Evolutionary conservation across 345 rosid genomes (phyloP), one percentile per base, ranked within the genome.

Genomic region (Rhizophora apiculata): DNA sequence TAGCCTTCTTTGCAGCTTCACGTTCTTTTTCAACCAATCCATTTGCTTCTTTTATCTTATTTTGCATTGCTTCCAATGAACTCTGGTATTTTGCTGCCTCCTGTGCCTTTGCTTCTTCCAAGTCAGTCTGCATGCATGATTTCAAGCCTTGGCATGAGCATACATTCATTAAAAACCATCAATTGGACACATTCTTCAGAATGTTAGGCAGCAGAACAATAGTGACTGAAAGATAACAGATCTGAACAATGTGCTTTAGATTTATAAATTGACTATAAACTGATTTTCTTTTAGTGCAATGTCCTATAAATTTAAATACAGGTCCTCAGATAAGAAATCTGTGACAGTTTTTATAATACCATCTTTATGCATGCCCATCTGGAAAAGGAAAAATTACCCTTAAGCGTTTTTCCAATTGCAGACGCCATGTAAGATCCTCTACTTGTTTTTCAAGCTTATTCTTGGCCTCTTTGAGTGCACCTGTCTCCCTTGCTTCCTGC

Each of bases 341-440:
- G 13, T 21, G 22, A 32, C 56, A 31, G 43, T 10, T 27, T 15
- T 53, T 60, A 31, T 36, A 34, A 22, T 32, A 52, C 60, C 37
- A 3, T 8, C 43, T 57, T 61, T 30, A 31, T 19, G 31, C 63
- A 72, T 26, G 57, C n/a, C 59, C 55, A n/a, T 26, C 61, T 15
- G 18, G 36, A 69, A 21, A 55, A 64, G 31, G 32, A 63, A 43
- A 69, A 29, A 18, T 70, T 72, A 83, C 86, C 80, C 86, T 72
- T 46, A 83, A 59, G 51, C 86, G 86, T 62, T 83, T 83, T 70
- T 83, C 86, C 76, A 83, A 62, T 62, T 80, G 83, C 22, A 83
- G 36, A 34, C 86, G 83, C 86, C 86, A 83, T 6, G 83, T 80
- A 49, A 83, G 83, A 36, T 83, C 86, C 82, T 83, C 86, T 36